Evolutionary conservation across 345 rosid genomes (phyloP).

Genomic region (Hirschfeldia incana): DNA sequence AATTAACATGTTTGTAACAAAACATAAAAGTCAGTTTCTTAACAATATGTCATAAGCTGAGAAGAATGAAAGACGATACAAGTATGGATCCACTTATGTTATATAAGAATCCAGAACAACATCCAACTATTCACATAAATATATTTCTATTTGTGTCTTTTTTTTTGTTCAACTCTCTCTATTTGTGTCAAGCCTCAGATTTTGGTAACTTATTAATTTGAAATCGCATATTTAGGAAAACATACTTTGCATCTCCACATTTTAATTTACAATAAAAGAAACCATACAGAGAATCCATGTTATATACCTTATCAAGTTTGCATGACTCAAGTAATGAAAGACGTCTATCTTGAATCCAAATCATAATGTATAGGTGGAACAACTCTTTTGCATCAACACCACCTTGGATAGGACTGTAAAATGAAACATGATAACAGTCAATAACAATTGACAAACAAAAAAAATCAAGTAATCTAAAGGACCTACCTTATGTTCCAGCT

Average conservation of each 20-base stretch:
- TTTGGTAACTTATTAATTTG: constrained; percentile 1
- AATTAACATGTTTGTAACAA: constrained; percentile 20
- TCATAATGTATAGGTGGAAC: constrained; percentile 87
- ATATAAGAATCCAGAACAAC: not conserved
- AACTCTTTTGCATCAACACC: constrained; percentile 96
- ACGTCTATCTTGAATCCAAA: constrained; percentile 97
- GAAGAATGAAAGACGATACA: not conserved
- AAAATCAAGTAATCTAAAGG: constrained; percentile 16
- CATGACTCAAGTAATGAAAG: constrained; percentile 86
- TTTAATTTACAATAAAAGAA: constrained; percentile 1
- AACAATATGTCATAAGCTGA: constrained; percentile 2
- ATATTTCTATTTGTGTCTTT: constrained; percentile 1
- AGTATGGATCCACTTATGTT: not conserved
- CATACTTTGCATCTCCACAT: constrained; percentile 1
- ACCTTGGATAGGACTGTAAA: constrained; percentile 79
- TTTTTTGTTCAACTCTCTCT: not conserved
- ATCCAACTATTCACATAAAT: constrained; percentile 5
- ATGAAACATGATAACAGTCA: constrained; percentile 18
- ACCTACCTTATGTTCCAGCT: constrained; percentile 79
- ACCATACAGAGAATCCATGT: not conserved
- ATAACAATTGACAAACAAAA: constrained; percentile 9
- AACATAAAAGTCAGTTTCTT: constrained; percentile 16
- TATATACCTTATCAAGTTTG: constrained; percentile 84
- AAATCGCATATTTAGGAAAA: not conserved
- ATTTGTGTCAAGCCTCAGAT: not conserved